These are phyloP conservation scores for Coelastrella sp. DNA, from an alignment of 139 green algal genomes.

Conservation along the genomic window DNA sequence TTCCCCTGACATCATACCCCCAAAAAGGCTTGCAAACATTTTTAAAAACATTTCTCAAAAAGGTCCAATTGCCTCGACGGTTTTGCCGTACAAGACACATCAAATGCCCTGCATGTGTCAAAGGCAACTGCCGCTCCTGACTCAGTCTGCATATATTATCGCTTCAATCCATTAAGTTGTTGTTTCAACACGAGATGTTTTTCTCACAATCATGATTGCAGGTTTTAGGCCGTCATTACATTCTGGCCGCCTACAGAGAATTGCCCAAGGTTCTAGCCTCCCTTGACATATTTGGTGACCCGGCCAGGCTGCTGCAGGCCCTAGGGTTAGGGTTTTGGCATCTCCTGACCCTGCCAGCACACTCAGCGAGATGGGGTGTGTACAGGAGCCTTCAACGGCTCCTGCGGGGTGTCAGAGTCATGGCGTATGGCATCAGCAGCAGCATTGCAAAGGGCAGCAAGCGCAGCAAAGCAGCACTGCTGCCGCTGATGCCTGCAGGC, in stretches of 20 bases:
- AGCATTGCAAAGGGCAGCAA: slow-evolving; percentile 58
- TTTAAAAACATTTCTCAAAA: too few species aligned
- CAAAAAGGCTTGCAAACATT: too few species aligned
- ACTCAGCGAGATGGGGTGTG: slow-evolving; percentile 38
- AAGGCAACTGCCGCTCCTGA: neutral
- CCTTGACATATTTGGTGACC: slow-evolving; percentile 70
- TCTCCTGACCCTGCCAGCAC: slow-evolving; percentile 58
- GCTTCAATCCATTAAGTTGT: too few species aligned
- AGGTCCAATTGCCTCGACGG: too few species aligned
- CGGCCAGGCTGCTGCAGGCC: slow-evolving; percentile 52
- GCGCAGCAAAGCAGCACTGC: slow-evolving; percentile 49
- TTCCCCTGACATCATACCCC: too few species aligned
- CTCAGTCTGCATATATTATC: too few species aligned
- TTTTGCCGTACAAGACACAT: too few species aligned
- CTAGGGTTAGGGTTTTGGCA: slow-evolving; percentile 65
- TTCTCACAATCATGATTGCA: neutral
- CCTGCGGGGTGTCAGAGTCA: slow-evolving; percentile 23
- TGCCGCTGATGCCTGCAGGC: slow-evolving; percentile 44
- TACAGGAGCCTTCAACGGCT: slow-evolving; percentile 33
- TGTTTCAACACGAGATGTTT: too few species aligned
- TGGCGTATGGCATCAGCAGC: slow-evolving; percentile 60
- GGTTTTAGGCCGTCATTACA: slow-evolving; percentile 73
- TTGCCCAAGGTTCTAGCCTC: slow-evolving; percentile 70
- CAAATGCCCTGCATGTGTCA: too few species aligned
- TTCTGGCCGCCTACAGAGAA: slow-evolving; percentile 63